phyloP scores from a whole-genome alignment of 2,329 filamentous ascomycete species.

The Triangularia verruculosa region DNA sequence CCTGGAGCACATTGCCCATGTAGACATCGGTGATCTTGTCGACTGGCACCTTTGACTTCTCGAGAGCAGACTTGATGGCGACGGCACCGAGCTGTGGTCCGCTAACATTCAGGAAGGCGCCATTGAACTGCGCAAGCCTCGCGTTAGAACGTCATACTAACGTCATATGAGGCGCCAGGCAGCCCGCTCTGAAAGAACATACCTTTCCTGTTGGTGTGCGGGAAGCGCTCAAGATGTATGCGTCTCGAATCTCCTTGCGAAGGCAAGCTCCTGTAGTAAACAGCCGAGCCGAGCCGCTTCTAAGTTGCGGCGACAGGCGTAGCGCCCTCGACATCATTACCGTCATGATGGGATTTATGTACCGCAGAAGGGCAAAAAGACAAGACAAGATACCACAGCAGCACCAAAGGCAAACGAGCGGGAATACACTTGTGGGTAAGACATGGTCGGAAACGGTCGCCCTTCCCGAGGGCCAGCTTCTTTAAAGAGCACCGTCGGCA shows the following conservation, averaged over 20 bases:
- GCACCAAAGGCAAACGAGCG: not conserved
- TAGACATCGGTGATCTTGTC: conserved; percentile 88
- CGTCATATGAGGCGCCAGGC: not conserved
- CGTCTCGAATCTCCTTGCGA: conserved; percentile 74
- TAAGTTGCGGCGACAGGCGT: conserved; percentile 21
- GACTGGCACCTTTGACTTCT: conserved; percentile 78
- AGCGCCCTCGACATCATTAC: conserved; percentile 22
- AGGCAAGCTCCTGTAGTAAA: conserved; percentile 28
- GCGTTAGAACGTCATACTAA: not conserved
- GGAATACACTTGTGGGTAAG: not conserved
- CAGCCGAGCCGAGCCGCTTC: conserved; percentile 24
- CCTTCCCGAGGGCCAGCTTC: conserved; percentile 16
- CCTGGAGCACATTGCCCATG: conserved; percentile 94
- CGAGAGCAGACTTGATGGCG: conserved; percentile 86
- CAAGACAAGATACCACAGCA: conserved; percentile 4
- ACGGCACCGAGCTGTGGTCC: conserved; percentile 86
- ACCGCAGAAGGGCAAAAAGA: not conserved
- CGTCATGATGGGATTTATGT: not conserved
- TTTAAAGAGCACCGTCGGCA: conserved; percentile 17
- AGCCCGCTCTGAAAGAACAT: conserved; percentile 2
- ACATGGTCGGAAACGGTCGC: conserved; percentile 9
- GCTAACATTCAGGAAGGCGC: conserved; percentile 76
- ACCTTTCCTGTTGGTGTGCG: conserved; percentile 90
- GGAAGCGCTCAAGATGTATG: conserved; percentile 88
- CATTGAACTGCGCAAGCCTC: conserved; percentile 77